Evolutionary conservation across 768 basidiomycete species (phyloP), one percentile per base, ranked within the genome.

Genomic region (Tylopilus cervinicoccineus): DNA sequence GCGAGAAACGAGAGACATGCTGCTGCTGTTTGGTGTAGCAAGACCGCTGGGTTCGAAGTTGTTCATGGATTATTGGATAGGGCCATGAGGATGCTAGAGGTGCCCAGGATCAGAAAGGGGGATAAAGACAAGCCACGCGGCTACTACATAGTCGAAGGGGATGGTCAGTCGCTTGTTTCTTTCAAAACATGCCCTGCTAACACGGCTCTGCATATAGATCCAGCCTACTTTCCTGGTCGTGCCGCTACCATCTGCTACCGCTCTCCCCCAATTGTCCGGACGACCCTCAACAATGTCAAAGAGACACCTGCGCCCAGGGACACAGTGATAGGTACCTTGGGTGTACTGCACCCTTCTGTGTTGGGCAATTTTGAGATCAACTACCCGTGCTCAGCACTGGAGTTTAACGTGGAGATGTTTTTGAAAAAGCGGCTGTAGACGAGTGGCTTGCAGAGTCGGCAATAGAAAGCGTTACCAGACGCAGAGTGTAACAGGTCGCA

Each of bases 401-500:
- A 99, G 75, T 93, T 99, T 67, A 86, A 85, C 26, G 75, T 97
- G 38, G 94, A 97, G 68, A 89, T 89, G n/a, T 92, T 99, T 77
- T 84, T 88, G 73, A 88, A 85, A 68, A 74, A 53, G 40, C 38
- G 42, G 77, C 56, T 40, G 39, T 58, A 45, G 55, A 46, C 10
- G 22, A 39, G 42, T 19, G 28, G 4, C n/a, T 42, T 34, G n/a
- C 11, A 32, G 36, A 45, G 47, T 40, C 9, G 29, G 29, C 13
- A 43, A 54, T 45, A 44, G 20, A 47, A 44, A 31, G 22, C 16
- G 44, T 33, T 10, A 33, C 29, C 23, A 16, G 26, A 28, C 38
- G 29, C 14, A 36, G 58, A 37, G 23, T 43, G 43, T 41, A 43
- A 19, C 17, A 38, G 14, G 28, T 45, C 43, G 36, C 26, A 38